Percentiles rank a stretch among this genome's conserved stretches.
phyloP scores from a whole-genome alignment of 164 flowering plant species.

The Chimonanthus praecox region DNA sequence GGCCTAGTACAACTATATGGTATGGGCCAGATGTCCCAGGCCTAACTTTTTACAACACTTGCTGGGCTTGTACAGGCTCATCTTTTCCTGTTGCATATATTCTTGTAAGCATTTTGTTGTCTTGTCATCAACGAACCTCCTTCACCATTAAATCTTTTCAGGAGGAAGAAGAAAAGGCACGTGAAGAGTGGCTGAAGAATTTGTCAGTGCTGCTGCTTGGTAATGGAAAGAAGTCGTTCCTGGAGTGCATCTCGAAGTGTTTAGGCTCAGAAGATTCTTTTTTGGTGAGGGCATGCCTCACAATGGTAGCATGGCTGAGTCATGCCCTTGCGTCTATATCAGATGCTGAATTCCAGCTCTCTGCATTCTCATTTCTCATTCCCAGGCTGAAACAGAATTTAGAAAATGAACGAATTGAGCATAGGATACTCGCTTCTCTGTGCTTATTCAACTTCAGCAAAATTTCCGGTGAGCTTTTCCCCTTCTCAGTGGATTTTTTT shows the following conservation, averaged over 20 bases:
- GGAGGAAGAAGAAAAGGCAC: conserved; percentile 50
- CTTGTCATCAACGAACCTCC: background rate
- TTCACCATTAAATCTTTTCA: conserved; percentile 8
- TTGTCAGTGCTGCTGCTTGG: conserved; percentile 43
- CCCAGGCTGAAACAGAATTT: conserved; percentile 39
- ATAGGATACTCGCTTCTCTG: conserved; percentile 52
- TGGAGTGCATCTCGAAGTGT: conserved; percentile 47
- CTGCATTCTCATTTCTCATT: conserved; percentile 46
- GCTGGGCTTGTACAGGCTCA: background rate
- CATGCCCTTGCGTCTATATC: conserved; percentile 38
- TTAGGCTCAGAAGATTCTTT: conserved; percentile 32
- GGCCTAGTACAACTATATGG: no score
- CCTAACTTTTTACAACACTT: background rate
- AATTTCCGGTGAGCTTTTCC: conserved; percentile 42
- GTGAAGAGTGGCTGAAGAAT: conserved; percentile 43
- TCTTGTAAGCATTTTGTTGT: background rate
- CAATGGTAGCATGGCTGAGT: conserved; percentile 61
- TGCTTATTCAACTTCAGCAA: conserved; percentile 55
- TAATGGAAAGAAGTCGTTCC: conserved; percentile 38
- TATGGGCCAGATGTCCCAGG: background rate
- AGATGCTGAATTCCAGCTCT: conserved; percentile 41
- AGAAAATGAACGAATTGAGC: conserved; percentile 35
- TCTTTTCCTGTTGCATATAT: background rate
- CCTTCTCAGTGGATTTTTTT: background rate
- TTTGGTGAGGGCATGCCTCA: conserved; percentile 41